These are phyloP conservation scores for Aspergillus aculeatinus DNA, from an alignment of 2,329 filamentous ascomycete species.

Conservation along the genomic window DNA sequence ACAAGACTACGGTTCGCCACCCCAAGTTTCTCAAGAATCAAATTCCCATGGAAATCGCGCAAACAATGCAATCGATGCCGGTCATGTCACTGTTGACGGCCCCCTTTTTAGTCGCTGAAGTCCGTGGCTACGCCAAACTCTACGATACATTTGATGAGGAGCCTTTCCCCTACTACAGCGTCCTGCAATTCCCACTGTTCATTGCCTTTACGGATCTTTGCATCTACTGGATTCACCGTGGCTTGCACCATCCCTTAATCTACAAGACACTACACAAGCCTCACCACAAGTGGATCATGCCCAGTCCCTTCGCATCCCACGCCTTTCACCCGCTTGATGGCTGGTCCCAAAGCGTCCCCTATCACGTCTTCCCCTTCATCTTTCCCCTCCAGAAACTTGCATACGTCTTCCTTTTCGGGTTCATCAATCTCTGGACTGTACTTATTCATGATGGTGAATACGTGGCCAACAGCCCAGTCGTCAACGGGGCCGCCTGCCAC, in stretches of 20 bases:
- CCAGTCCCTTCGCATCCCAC: constrained; percentile 85
- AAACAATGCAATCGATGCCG: constrained; percentile 75
- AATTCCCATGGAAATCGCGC: constrained; percentile 78
- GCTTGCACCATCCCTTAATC: constrained; percentile 72
- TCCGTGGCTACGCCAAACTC: constrained; percentile 80
- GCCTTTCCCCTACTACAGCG: constrained; percentile 75
- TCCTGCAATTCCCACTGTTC: constrained; percentile 83
- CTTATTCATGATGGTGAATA: constrained; percentile 97
- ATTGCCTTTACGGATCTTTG: constrained; percentile 82
- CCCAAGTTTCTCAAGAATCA: constrained; percentile 96
- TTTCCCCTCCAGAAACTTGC: constrained; percentile 91
- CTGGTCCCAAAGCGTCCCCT: constrained; percentile 82
- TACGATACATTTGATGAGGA: constrained; percentile 78
- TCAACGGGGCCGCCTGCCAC: constrained; percentile 95
- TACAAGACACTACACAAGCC: constrained; percentile 95
- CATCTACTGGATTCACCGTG: constrained; percentile 91
- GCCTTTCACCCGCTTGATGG: constrained; percentile 95
- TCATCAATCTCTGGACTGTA: constrained; percentile 97
- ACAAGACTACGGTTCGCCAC: constrained; percentile 83
- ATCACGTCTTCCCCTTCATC: constrained; percentile 89
- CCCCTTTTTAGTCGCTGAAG: constrained; percentile 77
- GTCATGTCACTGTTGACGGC: constrained; percentile 79
- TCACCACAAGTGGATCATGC: constrained; percentile 99
- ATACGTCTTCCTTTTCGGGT: constrained; percentile 80
- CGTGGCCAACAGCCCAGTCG: constrained; percentile 80